A percentile compares a stretch with the other conserved stretches of the same genome.
phyloP scores from a whole-genome alignment of 306 rosid species.

The Cyamopsis tetragonoloba region DNA sequence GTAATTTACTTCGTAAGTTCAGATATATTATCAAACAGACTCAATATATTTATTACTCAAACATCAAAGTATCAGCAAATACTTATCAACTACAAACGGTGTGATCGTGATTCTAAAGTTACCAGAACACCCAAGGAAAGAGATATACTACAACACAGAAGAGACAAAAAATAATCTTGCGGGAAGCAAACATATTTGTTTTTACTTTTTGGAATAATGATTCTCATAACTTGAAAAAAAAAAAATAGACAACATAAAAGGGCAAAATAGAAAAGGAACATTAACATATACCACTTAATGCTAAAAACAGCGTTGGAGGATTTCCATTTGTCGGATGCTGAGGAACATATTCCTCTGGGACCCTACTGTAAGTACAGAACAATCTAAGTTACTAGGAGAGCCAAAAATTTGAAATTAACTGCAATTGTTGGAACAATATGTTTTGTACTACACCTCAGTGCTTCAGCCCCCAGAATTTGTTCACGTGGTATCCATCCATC shows the following conservation, averaged over 20 bases:
- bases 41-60: slow-evolving; percentile 13
- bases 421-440: slow-evolving; percentile 29
- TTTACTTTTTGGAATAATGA: slow-evolving; percentile 5
- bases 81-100: not conserved
- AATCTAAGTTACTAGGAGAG: slow-evolving; percentile 25
- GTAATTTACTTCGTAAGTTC: not conserved
- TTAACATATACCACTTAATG: slow-evolving; percentile 54
- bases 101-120: not conserved
- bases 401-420: not conserved
- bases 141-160: not conserved
- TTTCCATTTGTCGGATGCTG: slow-evolving; percentile 93
- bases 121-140: not conserved
- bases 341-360: slow-evolving; percentile 81
- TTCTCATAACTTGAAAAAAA: not conserved
- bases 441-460: slow-evolving; percentile 60
- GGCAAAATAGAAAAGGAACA: not conserved
- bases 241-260: not conserved
- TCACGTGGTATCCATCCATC: slow-evolving; percentile 99
- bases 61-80: slow-evolving; percentile 4
- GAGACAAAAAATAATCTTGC: slow-evolving; percentile 6
- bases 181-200: slow-evolving; percentile 5
- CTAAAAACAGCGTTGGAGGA: slow-evolving; percentile 87
- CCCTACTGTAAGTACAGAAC: slow-evolving; percentile 64
- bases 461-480: slow-evolving; percentile 95
- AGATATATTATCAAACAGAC: not conserved